phyloP scores from a whole-genome alignment of 2,329 filamentous ascomycete species.

The Aspergillus sojae region DNA sequence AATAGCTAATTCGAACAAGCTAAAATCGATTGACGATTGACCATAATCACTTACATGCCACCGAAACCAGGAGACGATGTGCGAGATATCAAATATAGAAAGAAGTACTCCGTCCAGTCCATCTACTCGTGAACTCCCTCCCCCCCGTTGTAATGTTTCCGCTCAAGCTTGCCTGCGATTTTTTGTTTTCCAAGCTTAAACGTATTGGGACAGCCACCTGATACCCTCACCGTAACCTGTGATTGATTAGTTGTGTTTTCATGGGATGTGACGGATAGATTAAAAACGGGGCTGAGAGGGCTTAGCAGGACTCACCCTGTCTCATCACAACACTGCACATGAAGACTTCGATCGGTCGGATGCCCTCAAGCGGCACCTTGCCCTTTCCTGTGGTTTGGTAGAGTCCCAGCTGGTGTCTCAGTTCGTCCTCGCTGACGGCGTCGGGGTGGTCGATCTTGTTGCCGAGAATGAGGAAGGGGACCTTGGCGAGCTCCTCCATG shows the following conservation, averaged over 20 bases:
- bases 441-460: conserved; percentile 99
- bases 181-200: conserved; percentile 57
- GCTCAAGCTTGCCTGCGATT: neutral
- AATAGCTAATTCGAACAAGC: conserved; percentile 7
- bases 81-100: conserved; percentile 2
- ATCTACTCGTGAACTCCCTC: neutral
- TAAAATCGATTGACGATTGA: conserved; percentile 9
- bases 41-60: conserved; percentile 4
- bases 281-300: neutral
- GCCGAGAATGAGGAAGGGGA: conserved; percentile 92
- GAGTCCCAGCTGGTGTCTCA: conserved; percentile 86
- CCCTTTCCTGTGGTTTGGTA: conserved; percentile 97
- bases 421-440: conserved; percentile 92
- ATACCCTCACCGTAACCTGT: conserved; percentile 84
- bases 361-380: conserved; percentile 88
- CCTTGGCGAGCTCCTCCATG: conserved; percentile 96
- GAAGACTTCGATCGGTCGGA: conserved; percentile 94
- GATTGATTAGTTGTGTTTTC: neutral
- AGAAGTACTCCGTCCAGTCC: neutral
- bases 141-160: neutral
- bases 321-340: conserved; percentile 99
- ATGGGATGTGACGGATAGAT: neutral
- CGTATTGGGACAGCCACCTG: conserved; percentile 90
- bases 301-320: conserved; percentile 64
- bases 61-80: conserved; percentile 1